Evolutionary conservation across 768 basidiomycete genomes (phyloP), one percentile per base, ranked within the genome.

Genomic region (Boletellus sp.): DNA sequence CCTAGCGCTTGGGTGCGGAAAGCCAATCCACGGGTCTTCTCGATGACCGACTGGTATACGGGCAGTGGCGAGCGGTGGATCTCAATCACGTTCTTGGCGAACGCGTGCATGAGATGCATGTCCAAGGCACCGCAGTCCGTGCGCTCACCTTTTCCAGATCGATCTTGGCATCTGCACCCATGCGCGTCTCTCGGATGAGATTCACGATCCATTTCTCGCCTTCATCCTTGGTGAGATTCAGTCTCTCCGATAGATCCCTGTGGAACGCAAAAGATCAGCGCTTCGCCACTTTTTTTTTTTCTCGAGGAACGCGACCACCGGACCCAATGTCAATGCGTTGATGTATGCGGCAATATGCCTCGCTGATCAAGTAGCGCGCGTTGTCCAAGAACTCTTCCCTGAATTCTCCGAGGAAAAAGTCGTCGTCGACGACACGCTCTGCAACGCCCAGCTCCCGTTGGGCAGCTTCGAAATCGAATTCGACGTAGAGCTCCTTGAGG

Each of bases 181-280:
- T 92, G 40, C 93, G 81, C 6, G 94, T 95, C 70, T 98, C 96
- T 31, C 96, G 84, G 61, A 98, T 96, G 53, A 98, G 87, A 74
- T 98, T 97, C 61, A 98, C 96, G 54, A 98, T 95, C 95, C 95
- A 99, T 62, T 95, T 95, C 67, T 99, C 96, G 44, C 95, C 96
- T 64, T 98, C 96, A 56, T 93, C 93, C 36, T 78, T 81, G n/a
- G 89, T 85, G 42, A 98, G 79, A 68, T 97, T 97, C 13, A 98
- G 78, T 9, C 95, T 84, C 61, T 91, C 87, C 9, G 94, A 96
- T 12, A 98, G 80, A 62, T 96, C 92, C 51, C 93, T 94, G 54
- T 22, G 39, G 6, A 34, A 37, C 37, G n/a, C n/a, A 6, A 45
- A 45, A 52, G 3, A 19, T 62, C 3, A 51, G 38, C 19, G 7